Conservation (phyloP, 179 eudicot species). For the Beta macrorhiza region DNA sequence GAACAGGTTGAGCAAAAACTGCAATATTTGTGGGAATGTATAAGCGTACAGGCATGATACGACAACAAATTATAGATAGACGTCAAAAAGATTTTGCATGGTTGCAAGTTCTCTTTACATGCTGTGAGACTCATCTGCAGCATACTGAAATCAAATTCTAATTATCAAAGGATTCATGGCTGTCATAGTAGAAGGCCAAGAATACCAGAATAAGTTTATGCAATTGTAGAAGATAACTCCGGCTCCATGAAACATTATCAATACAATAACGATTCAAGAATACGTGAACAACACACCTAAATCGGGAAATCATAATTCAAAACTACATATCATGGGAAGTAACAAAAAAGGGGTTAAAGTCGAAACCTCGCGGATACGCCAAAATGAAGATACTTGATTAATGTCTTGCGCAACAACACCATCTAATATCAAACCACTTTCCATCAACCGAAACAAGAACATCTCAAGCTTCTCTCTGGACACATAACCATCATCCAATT, state of each 20-base stretch:
- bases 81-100: not conserved
- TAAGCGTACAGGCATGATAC: not conserved
- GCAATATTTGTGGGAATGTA: not conserved
- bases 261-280: not conserved
- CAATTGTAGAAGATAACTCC: not conserved
- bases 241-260: not conserved
- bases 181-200: not conserved
- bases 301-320: not conserved
- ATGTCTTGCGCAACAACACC: slow-evolving; percentile 95
- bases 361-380: slow-evolving; percentile 94
- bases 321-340: slow-evolving; percentile 5
- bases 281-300: not conserved
- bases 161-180: not conserved
- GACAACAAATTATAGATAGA: not conserved
- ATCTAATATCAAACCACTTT: slow-evolving; percentile 78
- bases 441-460: slow-evolving; percentile 76
- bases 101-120: not conserved
- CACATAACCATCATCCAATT: slow-evolving; percentile 25
- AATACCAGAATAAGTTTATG: not conserved
- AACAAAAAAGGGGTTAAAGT: slow-evolving; percentile 1
- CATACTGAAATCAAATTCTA: slow-evolving; percentile 12
- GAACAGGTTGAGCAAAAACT: not conserved
- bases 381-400: slow-evolving; percentile 86
- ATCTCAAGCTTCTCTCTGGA: slow-evolving; percentile 93
- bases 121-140: not conserved